Evolutionary conservation across 2,329 filamentous ascomycete species (phyloP).

Genomic region (Reticulascus tulasneorum): DNA sequence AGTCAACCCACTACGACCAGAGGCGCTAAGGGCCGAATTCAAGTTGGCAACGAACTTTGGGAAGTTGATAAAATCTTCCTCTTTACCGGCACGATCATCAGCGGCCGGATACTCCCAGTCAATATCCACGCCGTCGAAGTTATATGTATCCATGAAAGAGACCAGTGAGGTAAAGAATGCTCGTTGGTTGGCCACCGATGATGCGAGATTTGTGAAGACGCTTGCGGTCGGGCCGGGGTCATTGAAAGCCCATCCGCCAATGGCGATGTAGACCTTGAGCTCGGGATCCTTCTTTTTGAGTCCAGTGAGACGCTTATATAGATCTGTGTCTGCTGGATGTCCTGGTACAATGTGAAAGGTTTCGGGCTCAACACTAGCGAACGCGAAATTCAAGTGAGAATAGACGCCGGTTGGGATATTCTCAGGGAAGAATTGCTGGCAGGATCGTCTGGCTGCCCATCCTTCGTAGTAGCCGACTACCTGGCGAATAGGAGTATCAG

Average conservation of each 20-base stretch:
- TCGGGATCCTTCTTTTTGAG: conserved; percentile 23
- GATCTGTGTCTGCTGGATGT: conserved; percentile 5
- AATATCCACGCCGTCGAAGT: conserved; percentile 41
- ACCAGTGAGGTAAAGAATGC: conserved; percentile 32
- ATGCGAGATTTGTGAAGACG: conserved; percentile 27
- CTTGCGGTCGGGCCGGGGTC: conserved; percentile 16
- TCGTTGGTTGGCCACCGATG: conserved; percentile 19
- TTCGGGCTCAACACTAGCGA: conserved; percentile 28
- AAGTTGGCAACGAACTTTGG: conserved; percentile 17
- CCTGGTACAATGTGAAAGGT: conserved; percentile 19
- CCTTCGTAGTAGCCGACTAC: conserved; percentile 29
- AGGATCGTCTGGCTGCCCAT: conserved; percentile 1
- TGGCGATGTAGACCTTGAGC: conserved; percentile 32
- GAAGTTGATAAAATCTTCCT: conserved; percentile 30
- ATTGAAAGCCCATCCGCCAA: conserved; percentile 37
- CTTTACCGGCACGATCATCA: conserved; percentile 29
- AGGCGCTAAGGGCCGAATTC: conserved; percentile 5
- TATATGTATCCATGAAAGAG: conserved; percentile 35
- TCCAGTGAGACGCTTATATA: conserved; percentile 24
- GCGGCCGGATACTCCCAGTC: conserved; percentile 36
- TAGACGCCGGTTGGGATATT: conserved; percentile 20
- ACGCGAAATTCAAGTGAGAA: conserved; percentile 31
- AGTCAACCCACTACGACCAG: conserved; percentile 13
- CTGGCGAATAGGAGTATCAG: conserved; percentile 1
- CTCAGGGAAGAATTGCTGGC: conserved; percentile 16